A percentile compares a stretch with the other conserved stretches of the same genome.
Evolutionary conservation across 495 filamentous ascomycete species (phyloP).

Genomic region (Xylaria curta): DNA sequence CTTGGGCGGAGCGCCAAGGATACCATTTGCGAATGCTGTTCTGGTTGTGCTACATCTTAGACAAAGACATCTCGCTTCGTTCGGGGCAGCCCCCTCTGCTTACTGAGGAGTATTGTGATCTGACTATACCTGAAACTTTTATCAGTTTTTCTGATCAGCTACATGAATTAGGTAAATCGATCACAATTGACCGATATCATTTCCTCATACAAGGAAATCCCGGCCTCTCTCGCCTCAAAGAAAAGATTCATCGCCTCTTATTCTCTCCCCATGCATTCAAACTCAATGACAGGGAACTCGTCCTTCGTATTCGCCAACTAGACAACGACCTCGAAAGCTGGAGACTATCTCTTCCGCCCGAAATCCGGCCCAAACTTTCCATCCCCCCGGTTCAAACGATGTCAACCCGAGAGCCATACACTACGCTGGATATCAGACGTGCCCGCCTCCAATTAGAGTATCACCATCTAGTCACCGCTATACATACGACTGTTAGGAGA

Average conservation of each 20-base stretch:
- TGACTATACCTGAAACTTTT: conserved; percentile 26
- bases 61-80: conserved; percentile 42
- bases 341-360: background rate
- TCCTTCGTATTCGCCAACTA: background rate
- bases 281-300: background rate
- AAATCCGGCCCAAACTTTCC: background rate
- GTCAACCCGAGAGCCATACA: background rate
- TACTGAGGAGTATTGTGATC: conserved; percentile 39
- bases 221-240: background rate
- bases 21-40: background rate
- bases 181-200: background rate
- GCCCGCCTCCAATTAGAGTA: background rate
- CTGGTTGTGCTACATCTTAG: conserved; percentile 13
- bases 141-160: background rate
- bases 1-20: background rate
- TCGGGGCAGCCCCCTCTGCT: conserved; percentile 39
- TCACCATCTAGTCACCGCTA: background rate
- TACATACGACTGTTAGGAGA: conserved; percentile 26
- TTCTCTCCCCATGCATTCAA: background rate
- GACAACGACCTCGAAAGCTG: background rate
- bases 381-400: background rate
- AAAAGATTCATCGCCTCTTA: background rate
- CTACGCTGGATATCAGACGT: background rate
- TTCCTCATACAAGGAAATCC: background rate
- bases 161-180: background rate